Evolutionary conservation across 768 basidiomycete species (phyloP), one percentile per base, ranked within the genome.

Genomic region (Leccinum boreale): DNA sequence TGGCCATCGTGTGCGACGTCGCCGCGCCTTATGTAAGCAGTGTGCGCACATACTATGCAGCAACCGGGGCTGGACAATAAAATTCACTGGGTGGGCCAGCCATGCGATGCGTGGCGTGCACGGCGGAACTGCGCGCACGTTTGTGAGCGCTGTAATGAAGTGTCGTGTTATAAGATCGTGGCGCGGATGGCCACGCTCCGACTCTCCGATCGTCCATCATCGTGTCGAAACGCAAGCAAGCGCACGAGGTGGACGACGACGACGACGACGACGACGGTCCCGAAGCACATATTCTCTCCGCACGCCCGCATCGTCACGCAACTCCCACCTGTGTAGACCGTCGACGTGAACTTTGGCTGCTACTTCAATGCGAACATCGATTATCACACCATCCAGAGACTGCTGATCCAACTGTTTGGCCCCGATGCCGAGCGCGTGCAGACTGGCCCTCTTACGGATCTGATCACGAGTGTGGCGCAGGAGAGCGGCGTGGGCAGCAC

Each of bases 401-500:
- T 92, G 1, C 70, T 89, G 14, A 67, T 68, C 0, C 90, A 92
- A 70, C 84, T 90, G 26, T 85, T 92, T 62, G 67, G 69, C 0
- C 79, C 85, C 31, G 96, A 98, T 68, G 86, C 92, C 0, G 85
- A 89, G 50, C 67, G 75, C 7, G 77, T 99, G 42, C 77, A 87
- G 62, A 74, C 90, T 1, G 81, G 88, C 54, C 85, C 86, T 5
- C 80, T 99, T 3, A 81, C 89, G 0, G 91, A 95, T 54, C 79
- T 95, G 26, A 83, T 98, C 15, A 73, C 95, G 15, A 75, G 80
- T 1, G 89, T 92, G 63, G 85, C 88, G 0, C 67, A 78, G 12
- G 90, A 95, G 68, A 84, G 85, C 3, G 70, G 81, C 0, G 83
- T 94, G 6, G 96, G 96, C n/a, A 91, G 90, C 33, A 93, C 91